Evolutionary conservation across 352 stramenopile genomes (phyloP).

Genomic region (Aphanomyces astaci): DNA sequence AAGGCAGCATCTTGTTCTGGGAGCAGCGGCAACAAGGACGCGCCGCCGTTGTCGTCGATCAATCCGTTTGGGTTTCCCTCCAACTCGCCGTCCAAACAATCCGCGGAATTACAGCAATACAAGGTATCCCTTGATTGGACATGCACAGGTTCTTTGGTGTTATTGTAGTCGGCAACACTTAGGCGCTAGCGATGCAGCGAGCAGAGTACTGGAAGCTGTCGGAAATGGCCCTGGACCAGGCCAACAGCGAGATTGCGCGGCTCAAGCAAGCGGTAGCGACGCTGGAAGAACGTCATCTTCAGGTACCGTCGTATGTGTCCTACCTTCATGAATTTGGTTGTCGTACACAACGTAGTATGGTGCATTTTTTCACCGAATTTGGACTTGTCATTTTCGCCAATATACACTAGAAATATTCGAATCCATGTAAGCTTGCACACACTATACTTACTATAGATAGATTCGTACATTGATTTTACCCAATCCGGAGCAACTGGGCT

Average conservation of each 20-base stretch:
- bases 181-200: slow-evolving; percentile 12
- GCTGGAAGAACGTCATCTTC: neutral
- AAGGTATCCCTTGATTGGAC: neutral
- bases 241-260: slow-evolving; percentile 1
- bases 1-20: no score
- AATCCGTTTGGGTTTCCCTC: neutral
- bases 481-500: no score
- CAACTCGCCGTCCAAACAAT: neutral
- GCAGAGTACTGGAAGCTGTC: slow-evolving; percentile 22
- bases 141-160: no score
- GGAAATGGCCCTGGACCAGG: slow-evolving; percentile 18
- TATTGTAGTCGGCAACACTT: neutral
- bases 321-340: no score
- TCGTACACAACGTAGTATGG: no score
- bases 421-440: no score
- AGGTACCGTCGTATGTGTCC: neutral
- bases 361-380: no score
- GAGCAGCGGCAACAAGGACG: neutral
- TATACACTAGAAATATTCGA: no score
- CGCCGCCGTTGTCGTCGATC: slow-evolving; percentile 5
- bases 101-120: slow-evolving; percentile 14
- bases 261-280: neutral
- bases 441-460: no score
- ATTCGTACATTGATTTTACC: no score
- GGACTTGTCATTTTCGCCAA: no score